Evolutionary conservation across 176 grass and related monocot species (phyloP), one percentile per base, ranked within the genome.

Genomic region (Eragrostis nindensis): DNA sequence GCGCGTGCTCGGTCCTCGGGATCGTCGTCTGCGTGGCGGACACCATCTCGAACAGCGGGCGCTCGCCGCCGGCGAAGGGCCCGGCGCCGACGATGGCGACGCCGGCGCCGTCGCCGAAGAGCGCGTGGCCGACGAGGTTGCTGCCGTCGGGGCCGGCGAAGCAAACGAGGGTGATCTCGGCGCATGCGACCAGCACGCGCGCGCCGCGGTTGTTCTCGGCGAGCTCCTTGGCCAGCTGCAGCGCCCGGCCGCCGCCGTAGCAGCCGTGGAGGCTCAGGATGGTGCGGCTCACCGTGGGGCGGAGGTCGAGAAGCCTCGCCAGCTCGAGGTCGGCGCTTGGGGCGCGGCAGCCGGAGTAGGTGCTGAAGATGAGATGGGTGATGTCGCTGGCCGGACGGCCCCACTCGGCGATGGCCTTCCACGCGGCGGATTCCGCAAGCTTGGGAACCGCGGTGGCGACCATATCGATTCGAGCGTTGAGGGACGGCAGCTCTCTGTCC

Each of bases 401-500:
- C 90, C 90, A 92, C 38, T 92, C 87, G 47, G 86, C 86, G 36
- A 93, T 84, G 57, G 91, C 91, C n/a, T 66, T 89, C 39, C 15
- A 1, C 2, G 87, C 84, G 4, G 91, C 87, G 22, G 79, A 73
- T 42, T 74, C 71, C 0, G 83, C 91, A 0, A 93, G 84, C 80
- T 85, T 85, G 0, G 87, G 84, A 9, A 93, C 87, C 18, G 79
- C 87, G 21, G 74, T 30, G 8, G 53, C 66, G 10, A 60, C 73
- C 7, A 83, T 80, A 32, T 88, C 80, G 10, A 82, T 66, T 61
- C 87, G 68, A 1, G 66, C 70, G 55, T 82, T 82, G 2, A 92
- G 82, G n/a, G 86, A 92, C 25, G 82, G 70, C 38, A 56, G 69
- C 70, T 76, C 82, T 56, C 68, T 54, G 11, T 77, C 83, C 4